A percentile compares a stretch with the other conserved stretches of the same genome.
Conservation (phyloP, 768 basidiomycete genomes). For the Suillus clintonianus region DNA sequence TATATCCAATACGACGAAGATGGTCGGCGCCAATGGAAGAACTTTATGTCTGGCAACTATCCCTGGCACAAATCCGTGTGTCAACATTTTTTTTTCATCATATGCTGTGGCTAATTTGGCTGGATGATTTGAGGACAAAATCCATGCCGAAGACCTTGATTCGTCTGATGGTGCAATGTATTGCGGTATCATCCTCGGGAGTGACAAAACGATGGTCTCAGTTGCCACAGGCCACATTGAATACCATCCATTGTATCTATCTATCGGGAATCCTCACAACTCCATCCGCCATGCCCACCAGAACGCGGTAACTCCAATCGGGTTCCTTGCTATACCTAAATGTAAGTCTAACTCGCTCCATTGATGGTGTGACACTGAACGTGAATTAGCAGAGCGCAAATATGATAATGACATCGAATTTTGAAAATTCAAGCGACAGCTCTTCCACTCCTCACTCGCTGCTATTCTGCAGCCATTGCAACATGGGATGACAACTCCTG, state of each 20-base stretch:
- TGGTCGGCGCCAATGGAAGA: constrained; percentile 23
- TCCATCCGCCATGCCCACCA: constrained; percentile 21
- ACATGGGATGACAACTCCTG: constrained; percentile 28
- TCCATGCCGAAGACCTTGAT: constrained; percentile 20
- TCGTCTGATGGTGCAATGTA: constrained; percentile 33
- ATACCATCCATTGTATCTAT: constrained; percentile 38
- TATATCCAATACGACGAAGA: constrained; percentile 23
- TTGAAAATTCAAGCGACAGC: constrained; percentile 23
- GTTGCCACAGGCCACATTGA: constrained; percentile 41
- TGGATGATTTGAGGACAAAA: constrained; percentile 21
- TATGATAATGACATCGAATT: constrained; percentile 4
- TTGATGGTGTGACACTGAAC: not conserved
- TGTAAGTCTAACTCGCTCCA: constrained; percentile 12
- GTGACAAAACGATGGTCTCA: constrained; percentile 45
- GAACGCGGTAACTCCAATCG: constrained; percentile 22
- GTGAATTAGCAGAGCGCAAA: constrained; percentile 12
- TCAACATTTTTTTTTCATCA: not conserved
- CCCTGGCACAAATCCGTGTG: constrained; percentile 35
- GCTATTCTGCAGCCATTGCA: constrained; percentile 24
- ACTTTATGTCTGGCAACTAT: constrained; percentile 41
- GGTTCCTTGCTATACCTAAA: constrained; percentile 33
- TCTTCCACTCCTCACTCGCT: constrained; percentile 30
- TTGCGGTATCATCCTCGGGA: constrained; percentile 34
- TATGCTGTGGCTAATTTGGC: constrained; percentile 1
- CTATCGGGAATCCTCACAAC: constrained; percentile 25